A percentile compares a stretch with the other conserved stretches of the same genome.
phyloP scores from a whole-genome alignment of 371 early-diverging fungal genomes.

The Thermomucor indicae-seudaticae region DNA sequence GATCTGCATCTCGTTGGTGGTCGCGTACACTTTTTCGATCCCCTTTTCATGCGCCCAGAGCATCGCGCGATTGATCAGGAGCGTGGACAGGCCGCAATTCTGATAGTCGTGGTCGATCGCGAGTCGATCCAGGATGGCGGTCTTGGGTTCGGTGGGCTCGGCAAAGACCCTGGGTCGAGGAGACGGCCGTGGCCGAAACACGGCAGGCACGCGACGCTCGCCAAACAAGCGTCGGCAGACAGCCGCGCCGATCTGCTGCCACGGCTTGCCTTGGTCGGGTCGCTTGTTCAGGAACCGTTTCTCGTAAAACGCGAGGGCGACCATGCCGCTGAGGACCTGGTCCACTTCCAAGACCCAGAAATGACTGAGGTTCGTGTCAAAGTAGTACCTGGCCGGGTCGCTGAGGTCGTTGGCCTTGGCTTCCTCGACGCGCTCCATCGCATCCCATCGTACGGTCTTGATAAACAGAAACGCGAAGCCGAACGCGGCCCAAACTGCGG shows the following conservation, averaged over 20 bases:
- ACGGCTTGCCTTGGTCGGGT: slow-evolving; percentile 1
- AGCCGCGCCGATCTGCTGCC: slow-evolving; percentile 18
- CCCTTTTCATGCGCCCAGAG: slow-evolving; percentile 32
- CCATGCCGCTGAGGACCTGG: slow-evolving; percentile 31
- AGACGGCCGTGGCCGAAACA: slow-evolving; percentile 10
- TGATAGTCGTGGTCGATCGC: slow-evolving; percentile 29
- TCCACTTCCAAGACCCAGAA: slow-evolving; percentile 45
- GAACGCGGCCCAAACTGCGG: slow-evolving; percentile 29
- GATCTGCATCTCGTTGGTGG: slow-evolving; percentile 27
- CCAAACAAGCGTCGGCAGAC: slow-evolving; percentile 3
- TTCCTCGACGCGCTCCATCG: slow-evolving; percentile 27
- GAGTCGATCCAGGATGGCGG: slow-evolving; percentile 34
- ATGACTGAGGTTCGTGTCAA: slow-evolving; percentile 25
- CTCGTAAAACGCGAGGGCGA: slow-evolving; percentile 27
- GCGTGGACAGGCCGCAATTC: slow-evolving; percentile 34
- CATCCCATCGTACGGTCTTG: slow-evolving; percentile 29
- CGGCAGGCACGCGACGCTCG: slow-evolving; percentile 11
- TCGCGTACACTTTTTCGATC: slow-evolving; percentile 31
- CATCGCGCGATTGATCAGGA: slow-evolving; percentile 36
- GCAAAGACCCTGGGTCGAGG: slow-evolving; percentile 12
- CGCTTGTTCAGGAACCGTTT: slow-evolving; percentile 4
- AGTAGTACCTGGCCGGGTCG: slow-evolving; percentile 38
- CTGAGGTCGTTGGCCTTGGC: slow-evolving; percentile 32
- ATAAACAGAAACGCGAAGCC: slow-evolving; percentile 28
- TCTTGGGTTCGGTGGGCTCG: slow-evolving; percentile 24